phyloP scores from a whole-genome alignment of 129 eudicot species.

The Apium graveolens region DNA sequence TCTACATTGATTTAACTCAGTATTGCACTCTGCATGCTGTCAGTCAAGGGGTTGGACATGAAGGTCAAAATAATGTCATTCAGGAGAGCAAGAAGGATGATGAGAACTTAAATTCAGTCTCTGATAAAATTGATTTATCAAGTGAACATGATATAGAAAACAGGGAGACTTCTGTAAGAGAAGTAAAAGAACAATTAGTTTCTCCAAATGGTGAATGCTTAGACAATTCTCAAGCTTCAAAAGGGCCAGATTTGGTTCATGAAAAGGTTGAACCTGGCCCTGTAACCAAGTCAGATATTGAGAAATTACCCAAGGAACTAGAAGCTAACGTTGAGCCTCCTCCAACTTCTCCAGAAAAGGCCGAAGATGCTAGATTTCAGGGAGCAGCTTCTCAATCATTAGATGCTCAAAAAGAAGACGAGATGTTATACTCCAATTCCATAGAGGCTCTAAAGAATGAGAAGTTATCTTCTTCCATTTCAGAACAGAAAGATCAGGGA shows the following conservation, averaged over 20 bases:
- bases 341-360: conserved; percentile 32
- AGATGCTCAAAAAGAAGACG: neutral
- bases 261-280: conserved; percentile 18
- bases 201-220: conserved; percentile 25
- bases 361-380: conserved; percentile 26
- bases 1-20: neutral
- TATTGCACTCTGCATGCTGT: conserved; percentile 30
- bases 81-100: conserved; percentile 25
- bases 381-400: neutral
- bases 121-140: conserved; percentile 7
- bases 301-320: conserved; percentile 13
- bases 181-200: conserved; percentile 25
- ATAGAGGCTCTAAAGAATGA: conserved; percentile 24
- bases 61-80: conserved; percentile 28
- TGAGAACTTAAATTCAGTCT: conserved; percentile 18
- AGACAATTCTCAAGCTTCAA: conserved; percentile 17
- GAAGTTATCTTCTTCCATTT: conserved; percentile 19
- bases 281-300: conserved; percentile 11
- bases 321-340: conserved; percentile 30
- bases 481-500: conserved; percentile 36
- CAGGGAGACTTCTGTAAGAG: conserved; percentile 19
- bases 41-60: conserved; percentile 31
- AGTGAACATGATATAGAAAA: conserved; percentile 17
- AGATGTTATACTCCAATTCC: neutral
- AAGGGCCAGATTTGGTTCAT: conserved; percentile 20